A percentile compares a stretch with the other conserved stretches of the same genome.
phyloP scores from a whole-genome alignment of 1,139 yeast species.

The Hanseniaspora uvarum region DNA sequence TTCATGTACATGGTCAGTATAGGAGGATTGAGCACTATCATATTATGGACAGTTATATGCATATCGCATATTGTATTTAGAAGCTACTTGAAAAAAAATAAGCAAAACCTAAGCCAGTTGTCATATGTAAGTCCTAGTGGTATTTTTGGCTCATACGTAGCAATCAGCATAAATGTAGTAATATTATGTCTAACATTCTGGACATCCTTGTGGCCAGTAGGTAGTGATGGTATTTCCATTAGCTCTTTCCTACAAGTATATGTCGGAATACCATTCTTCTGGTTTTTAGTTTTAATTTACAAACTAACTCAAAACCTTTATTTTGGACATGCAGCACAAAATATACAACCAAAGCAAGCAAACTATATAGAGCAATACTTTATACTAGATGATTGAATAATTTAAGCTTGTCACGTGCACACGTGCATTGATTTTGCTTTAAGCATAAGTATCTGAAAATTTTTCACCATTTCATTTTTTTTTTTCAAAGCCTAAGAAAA shows the following conservation, averaged over 20 bases:
- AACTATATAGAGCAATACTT: not conserved
- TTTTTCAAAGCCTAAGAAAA: not conserved
- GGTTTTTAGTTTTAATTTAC: constrained; percentile 38
- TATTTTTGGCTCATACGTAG: constrained; percentile 50
- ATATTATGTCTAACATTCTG: constrained; percentile 64
- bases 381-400: not conserved
- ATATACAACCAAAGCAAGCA: too few species aligned
- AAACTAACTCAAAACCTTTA: too few species aligned
- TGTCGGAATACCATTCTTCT: constrained; percentile 41
- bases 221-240: constrained; percentile 39
- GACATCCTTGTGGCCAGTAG: constrained; percentile 59
- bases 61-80: constrained; percentile 64
- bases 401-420: not conserved
- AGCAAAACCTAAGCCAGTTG: constrained; percentile 49
- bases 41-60: constrained; percentile 73
- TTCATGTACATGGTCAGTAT: constrained; percentile 72
- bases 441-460: too few species aligned
- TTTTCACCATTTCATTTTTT: too few species aligned
- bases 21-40: constrained; percentile 69
- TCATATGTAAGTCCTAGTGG: constrained; percentile 58
- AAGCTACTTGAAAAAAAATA: constrained; percentile 50
- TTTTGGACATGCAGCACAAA: too few species aligned
- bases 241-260: constrained; percentile 39
- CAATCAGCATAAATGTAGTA: constrained; percentile 44
- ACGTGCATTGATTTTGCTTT: too few species aligned